Base-by-base conservation (phyloP, 192 early-diverging fungal genomes). In the Podila minutissima region DNA sequence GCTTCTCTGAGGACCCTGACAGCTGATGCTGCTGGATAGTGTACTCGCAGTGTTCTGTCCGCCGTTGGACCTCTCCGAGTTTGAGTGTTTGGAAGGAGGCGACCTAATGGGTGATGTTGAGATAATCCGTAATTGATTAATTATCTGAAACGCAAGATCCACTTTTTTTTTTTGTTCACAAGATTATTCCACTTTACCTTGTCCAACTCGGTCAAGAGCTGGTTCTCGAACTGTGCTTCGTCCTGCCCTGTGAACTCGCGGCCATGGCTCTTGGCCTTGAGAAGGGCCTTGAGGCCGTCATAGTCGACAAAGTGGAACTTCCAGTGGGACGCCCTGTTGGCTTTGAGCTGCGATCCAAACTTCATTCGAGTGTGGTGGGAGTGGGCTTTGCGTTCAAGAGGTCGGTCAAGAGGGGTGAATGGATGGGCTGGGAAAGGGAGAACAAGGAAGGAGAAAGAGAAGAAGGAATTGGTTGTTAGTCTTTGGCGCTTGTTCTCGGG, bases 181-280 rank as follows among this genome's bases (percentile, higher is more conserved):
- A 15, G 41, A 17, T 37, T 5, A 62, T 46, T 51, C 41, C 33
- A 7, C 32, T 83, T 12, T 86, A 92, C 91, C 92, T 96, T 98
- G 77, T 95, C 95, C 32, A 98, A 90, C 81, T 98, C 96, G 46
- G 89, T 86, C 60, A 94, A 93, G 20, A 98, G 78, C 38, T 88
- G 74, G 70, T 95, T 92, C 19, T 96, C 94, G 88, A 98, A 97
- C 58, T 92, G 89, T 4, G 88, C 88, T 72, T 97, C 97, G 64
- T 96, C 92, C 68, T 93, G 86, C 57, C 95, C 94, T 13, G 89
- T 93, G 86, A 95, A 95, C 1, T 82, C 75, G 15, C 88, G 89
- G 48, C 88, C 88, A 24, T 87, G 88, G 12, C 86, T 89, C 28
- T 85, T 77, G 38, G 90, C 88, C 81, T 94, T 93, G 35, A 97